Conservation (phyloP, 148 eudicot genomes). For the Heliamphora exappendiculata region DNA sequence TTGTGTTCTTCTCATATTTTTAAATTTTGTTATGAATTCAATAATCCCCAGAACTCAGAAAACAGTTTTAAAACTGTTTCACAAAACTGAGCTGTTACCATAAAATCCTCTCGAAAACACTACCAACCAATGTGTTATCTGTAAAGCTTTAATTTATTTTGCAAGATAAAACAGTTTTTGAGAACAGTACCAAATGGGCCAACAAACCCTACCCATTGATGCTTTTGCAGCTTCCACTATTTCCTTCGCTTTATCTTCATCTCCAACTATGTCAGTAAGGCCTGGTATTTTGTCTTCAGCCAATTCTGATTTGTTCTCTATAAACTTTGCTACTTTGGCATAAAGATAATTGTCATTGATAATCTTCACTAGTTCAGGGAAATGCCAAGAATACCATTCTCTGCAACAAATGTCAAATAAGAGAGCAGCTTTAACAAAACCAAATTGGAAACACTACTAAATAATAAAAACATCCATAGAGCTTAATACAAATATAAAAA, state of each 20-base stretch:
- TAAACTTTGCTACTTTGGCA: conserved; percentile 69
- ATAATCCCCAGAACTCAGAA: not conserved
- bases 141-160: not conserved
- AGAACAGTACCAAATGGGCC: not conserved
- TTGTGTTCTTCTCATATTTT: not conserved
- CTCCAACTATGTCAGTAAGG: conserved; percentile 75
- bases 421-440: not conserved
- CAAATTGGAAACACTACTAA: not conserved
- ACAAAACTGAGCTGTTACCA: not conserved
- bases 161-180: not conserved
- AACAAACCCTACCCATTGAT: conserved; percentile 67
- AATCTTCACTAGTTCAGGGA: conserved; percentile 87
- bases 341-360: conserved; percentile 86
- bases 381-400: conserved; percentile 98
- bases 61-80: not conserved
- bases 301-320: conserved; percentile 72
- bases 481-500: not conserved
- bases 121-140: not conserved
- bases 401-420: conserved; percentile 33
- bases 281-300: conserved; percentile 67
- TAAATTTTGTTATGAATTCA: not conserved
- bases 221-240: conserved; percentile 94
- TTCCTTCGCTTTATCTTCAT: conserved; percentile 97
- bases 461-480: not conserved
- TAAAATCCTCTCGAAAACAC: not conserved